Evolutionary conservation across 345 rosid species (phyloP), one percentile per base, ranked within the genome.

Genomic region (Rhodomyrtus tomentosa): DNA sequence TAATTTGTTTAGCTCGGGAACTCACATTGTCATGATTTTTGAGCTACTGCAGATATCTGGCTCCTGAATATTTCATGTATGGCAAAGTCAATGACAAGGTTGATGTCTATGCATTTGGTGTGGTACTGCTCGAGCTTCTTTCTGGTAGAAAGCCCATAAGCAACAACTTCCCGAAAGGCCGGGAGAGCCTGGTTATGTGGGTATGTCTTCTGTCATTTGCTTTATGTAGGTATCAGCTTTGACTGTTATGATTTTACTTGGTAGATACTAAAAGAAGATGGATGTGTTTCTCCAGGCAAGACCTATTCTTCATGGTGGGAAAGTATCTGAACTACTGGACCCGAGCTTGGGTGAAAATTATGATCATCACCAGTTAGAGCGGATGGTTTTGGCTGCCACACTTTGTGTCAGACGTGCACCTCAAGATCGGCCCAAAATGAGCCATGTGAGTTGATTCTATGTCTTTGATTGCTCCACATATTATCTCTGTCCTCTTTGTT

Each of bases 11-110:
- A 36, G 36, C 45, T 40, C 45, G 18, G 25, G 38, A 68, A 68
- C 79, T 68, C 79, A 68, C 79, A 36, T 68, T 1, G 32, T 48
- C 53, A 86, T 87, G 81, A 84, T 81, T 87, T 84, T 76, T 50
- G 80, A 59, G 82, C 42, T 87, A 62, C 72, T 89, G 88, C 91
- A 96, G 99, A 54, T 97, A 98, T 91, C 86, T 98, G 93, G 99
- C 99, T 83, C 99, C 99, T 16, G 99, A 98, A 85, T 98, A 98
- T 86, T 95, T 98, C 86, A 92, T 95, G 98, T 92, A 92, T 85
- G 99, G 99, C 42, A 96, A 93, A 87, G 95, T 96, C 81, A 96
- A 92, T 83, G 93, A 98, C 87, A 98, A 95, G 91, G 90, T 96
- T 51, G 99, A 98, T 88, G 98, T 95, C 80, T 97, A 93, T 86